Percentiles rank a stretch among this genome's conserved stretches.
These are phyloP conservation scores for Incumbomyces lentus DNA, from an alignment of 2,329 filamentous ascomycete genomes.

Conservation along the genomic window DNA sequence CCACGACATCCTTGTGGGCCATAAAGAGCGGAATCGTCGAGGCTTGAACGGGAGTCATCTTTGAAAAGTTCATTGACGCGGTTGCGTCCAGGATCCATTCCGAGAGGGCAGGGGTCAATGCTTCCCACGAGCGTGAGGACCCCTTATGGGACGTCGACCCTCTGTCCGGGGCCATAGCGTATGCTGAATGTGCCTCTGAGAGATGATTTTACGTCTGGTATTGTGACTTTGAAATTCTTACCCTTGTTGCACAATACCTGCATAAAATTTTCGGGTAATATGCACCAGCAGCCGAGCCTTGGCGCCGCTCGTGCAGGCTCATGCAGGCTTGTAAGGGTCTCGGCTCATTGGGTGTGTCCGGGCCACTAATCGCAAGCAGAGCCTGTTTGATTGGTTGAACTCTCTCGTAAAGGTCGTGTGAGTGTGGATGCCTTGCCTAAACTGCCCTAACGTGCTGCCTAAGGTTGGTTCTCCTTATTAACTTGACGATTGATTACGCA, in stretches of 20 bases:
- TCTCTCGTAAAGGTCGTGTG: too few relatives aligned
- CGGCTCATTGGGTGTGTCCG: too few relatives aligned
- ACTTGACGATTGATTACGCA: too few relatives aligned
- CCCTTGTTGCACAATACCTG: neutral
- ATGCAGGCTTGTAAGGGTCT: neutral
- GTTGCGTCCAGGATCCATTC: conserved; percentile 83
- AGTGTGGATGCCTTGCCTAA: too few relatives aligned
- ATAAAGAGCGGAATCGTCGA: conserved; percentile 82
- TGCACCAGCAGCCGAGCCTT: neutral
- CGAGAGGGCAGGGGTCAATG: conserved; percentile 58
- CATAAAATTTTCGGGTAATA: conserved; percentile 2
- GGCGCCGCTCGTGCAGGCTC: neutral
- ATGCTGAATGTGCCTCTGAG: too few relatives aligned
- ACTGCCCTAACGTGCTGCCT: too few relatives aligned
- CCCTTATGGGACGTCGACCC: conserved; percentile 40
- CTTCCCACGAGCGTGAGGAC: conserved; percentile 53
- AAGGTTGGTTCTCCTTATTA: too few relatives aligned
- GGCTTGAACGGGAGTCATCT: conserved; percentile 91
- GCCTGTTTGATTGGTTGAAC: too few relatives aligned
- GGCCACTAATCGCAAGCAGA: too few relatives aligned
- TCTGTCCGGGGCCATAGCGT: conserved; percentile 20
- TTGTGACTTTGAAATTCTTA: too few relatives aligned
- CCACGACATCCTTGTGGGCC: conserved; percentile 83
- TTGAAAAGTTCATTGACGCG: conserved; percentile 69
- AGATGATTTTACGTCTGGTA: too few relatives aligned